These are phyloP conservation scores for Yamadazyma songkhlaensis DNA, from an alignment of 1,139 yeast species.

Conservation along the genomic window DNA sequence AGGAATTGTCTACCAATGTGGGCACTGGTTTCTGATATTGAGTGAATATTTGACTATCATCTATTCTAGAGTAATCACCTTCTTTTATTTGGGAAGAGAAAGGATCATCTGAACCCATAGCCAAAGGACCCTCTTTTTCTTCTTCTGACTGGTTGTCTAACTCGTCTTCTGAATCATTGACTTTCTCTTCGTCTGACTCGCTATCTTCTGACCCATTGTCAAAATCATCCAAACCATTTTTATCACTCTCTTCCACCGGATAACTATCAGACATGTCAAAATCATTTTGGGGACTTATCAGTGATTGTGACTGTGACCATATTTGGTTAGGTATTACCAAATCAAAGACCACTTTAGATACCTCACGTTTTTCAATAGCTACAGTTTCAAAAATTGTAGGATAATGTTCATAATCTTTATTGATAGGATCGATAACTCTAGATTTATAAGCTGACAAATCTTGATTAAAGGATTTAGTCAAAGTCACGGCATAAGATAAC, in stretches of 20 bases:
- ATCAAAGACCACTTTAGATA: conserved; percentile 5
- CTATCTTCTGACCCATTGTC: no score
- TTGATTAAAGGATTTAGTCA: conserved; percentile 12
- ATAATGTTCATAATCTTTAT: conserved; percentile 11
- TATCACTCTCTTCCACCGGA: conserved; percentile 2
- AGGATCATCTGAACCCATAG: no score
- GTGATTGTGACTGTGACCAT: conserved; percentile 4
- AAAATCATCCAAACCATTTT: conserved; percentile 7
- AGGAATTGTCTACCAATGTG: conserved; percentile 1
- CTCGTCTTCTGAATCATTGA: no score
- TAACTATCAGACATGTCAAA: no score
- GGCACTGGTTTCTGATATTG: conserved; percentile 4
- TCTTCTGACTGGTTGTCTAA: no score
- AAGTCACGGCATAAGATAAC: conserved; percentile 27
- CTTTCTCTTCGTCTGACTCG: no score
- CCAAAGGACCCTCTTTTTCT: conserved; percentile 1
- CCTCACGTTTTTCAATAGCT: conserved; percentile 16
- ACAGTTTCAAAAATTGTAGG: conserved; percentile 31
- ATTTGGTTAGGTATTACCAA: conserved; percentile 2
- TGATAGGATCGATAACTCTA: conserved; percentile 9
- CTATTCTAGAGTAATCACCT: conserved; percentile 3
- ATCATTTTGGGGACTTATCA: background rate
- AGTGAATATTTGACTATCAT: conserved; percentile 10
- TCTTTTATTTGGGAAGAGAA: no score
- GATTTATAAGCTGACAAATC: conserved; percentile 16